Evolutionary conservation across 208 protist species (phyloP).

Genomic region (Crithidia brevicula): DNA sequence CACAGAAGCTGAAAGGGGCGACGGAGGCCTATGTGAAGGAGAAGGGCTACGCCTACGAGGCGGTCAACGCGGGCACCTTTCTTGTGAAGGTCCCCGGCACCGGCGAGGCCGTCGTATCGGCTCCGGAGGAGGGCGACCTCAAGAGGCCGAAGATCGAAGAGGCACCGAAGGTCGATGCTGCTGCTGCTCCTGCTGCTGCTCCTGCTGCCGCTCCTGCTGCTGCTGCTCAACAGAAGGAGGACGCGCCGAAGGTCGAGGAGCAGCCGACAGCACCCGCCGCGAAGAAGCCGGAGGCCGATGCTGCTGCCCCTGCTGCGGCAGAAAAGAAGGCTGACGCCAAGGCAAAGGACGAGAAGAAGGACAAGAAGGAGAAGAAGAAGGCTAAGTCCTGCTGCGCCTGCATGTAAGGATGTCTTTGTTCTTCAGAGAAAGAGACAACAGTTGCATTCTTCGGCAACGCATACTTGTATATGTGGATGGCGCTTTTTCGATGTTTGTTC

Average conservation of each 20-base stretch:
- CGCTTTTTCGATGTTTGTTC: not conserved
- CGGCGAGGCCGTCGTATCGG: conserved; percentile 17
- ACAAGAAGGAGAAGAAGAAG: conserved; percentile 15
- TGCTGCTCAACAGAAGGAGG: not conserved
- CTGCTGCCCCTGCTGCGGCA: not conserved
- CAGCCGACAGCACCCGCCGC: not conserved
- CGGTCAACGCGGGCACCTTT: conserved; percentile 43
- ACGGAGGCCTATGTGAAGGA: conserved; percentile 38
- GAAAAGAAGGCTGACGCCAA: not conserved
- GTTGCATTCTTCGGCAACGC: too few species aligned
- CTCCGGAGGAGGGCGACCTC: conserved; percentile 14
- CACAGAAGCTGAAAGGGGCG: conserved; percentile 50
- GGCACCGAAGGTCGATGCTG: conserved; percentile 10
- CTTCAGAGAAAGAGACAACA: too few species aligned
- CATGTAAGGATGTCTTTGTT: conserved; percentile 31
- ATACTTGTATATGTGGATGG: not conserved
- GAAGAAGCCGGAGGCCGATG: not conserved
- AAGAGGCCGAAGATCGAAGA: conserved; percentile 19
- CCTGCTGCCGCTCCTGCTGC: too few species aligned
- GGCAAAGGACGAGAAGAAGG: conserved; percentile 6
- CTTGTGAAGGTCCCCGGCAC: conserved; percentile 40
- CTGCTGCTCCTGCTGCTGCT: too few species aligned
- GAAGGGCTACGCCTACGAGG: conserved; percentile 43
- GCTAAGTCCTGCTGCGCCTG: conserved; percentile 25
- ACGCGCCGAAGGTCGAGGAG: conserved; percentile 3